Percentiles rank a stretch among this genome's conserved stretches.
phyloP scores from a whole-genome alignment of 805 yeast species.

The Zygosaccharomyces bisporus region DNA sequence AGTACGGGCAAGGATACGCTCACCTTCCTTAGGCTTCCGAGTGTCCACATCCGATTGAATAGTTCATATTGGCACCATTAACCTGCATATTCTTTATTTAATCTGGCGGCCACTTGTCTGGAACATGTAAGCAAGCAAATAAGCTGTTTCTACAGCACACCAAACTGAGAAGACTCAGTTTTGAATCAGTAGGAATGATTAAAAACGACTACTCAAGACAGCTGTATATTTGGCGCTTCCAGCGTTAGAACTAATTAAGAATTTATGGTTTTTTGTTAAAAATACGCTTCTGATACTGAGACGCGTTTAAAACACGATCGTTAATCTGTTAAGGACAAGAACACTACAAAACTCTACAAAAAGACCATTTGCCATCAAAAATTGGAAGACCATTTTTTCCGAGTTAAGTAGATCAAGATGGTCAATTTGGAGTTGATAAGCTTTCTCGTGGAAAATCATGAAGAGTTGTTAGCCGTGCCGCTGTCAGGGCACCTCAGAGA shows the following conservation, averaged over 20 bases:
- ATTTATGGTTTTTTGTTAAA: too few relatives aligned
- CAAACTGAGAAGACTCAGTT: too few relatives aligned
- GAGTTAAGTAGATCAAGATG: constrained; percentile 4
- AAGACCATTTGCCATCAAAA: neutral
- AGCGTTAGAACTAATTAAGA: too few relatives aligned
- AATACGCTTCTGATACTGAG: neutral
- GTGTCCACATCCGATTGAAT: constrained; percentile 5
- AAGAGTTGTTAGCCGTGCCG: constrained; percentile 22
- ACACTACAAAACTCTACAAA: neutral
- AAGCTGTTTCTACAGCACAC: too few relatives aligned
- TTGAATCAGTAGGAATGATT: too few relatives aligned
- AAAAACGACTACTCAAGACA: too few relatives aligned
- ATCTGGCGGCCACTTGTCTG: too few relatives aligned
- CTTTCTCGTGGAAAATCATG: constrained; percentile 26
- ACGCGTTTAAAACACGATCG: constrained; percentile 6
- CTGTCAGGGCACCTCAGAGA: constrained; percentile 27
- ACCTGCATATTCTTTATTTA: too few relatives aligned
- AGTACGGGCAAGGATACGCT: neutral
- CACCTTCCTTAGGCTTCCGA: too few relatives aligned
- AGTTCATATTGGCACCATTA: too few relatives aligned
- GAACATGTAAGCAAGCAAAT: too few relatives aligned
- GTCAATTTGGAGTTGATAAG: constrained; percentile 13
- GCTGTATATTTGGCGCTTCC: too few relatives aligned
- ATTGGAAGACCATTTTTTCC: neutral
- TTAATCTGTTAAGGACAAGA: constrained; percentile 5